Evolutionary conservation across 768 basidiomycete species (phyloP).

Genomic region (Podaxis pistillaris): DNA sequence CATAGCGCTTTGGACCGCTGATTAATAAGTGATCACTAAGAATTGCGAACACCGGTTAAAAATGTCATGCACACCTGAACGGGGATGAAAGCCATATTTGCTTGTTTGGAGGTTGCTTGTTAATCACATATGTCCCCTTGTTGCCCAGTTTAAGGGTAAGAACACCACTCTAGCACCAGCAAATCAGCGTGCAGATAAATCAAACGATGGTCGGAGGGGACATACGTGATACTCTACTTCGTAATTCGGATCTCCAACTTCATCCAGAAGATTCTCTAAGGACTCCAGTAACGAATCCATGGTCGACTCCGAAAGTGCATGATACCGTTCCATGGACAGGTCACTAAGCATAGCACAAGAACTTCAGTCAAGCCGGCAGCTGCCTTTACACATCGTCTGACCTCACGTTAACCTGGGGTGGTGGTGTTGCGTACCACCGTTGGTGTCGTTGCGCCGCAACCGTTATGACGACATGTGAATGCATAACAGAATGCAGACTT

Average conservation of each 20-base stretch:
- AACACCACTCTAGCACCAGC: constrained; percentile 72
- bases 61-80: constrained; percentile 53
- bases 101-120: constrained; percentile 96
- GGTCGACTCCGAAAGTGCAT: constrained; percentile 66
- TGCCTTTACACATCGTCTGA: constrained; percentile 22
- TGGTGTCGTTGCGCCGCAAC: constrained; percentile 14
- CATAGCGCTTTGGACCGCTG: constrained; percentile 93
- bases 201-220: not conserved
- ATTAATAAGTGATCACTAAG: not conserved
- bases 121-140: constrained; percentile 89
- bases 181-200: constrained; percentile 2
- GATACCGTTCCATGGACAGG: constrained; percentile 66
- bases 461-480: constrained; percentile 2
- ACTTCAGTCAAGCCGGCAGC: not conserved
- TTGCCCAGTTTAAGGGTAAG: constrained; percentile 75
- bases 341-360: constrained; percentile 23
- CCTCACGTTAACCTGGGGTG: constrained; percentile 59
- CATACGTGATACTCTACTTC: constrained; percentile 91
- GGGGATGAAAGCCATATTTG: constrained; percentile 97
- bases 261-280: constrained; percentile 73
- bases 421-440: constrained; percentile 48
- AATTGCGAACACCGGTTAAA: not conserved
- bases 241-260: constrained; percentile 47
- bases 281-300: constrained; percentile 78
- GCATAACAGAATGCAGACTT: not conserved